Conservation (phyloP, 2,329 filamentous ascomycete species). For the Chrysosphaeria jannelii region DNA sequence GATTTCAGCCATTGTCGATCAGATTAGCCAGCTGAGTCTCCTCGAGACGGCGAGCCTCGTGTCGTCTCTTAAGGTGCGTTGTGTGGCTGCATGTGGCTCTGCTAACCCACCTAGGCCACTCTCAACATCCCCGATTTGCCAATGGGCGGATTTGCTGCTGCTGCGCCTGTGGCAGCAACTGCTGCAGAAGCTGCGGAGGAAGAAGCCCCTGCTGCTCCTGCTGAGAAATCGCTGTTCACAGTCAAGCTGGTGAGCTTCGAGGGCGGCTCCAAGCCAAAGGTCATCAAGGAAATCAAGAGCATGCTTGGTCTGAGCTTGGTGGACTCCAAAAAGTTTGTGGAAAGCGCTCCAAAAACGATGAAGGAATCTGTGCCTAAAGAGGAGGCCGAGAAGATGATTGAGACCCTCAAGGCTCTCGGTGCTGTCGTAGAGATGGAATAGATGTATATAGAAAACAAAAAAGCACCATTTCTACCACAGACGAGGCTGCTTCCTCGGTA, state of each 20-base stretch:
- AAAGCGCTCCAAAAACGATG: constrained; percentile 92
- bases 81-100: too few relatives aligned
- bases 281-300: constrained; percentile 99
- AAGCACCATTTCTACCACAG: too few relatives aligned
- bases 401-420: constrained; percentile 75
- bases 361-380: constrained; percentile 98
- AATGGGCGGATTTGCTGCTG: constrained; percentile 60
- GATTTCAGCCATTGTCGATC: constrained; percentile 81
- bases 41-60: constrained; percentile 94
- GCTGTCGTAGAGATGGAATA: constrained; percentile 82
- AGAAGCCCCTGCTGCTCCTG: constrained; percentile 60
- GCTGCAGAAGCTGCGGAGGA: constrained; percentile 45
- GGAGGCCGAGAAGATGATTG: constrained; percentile 92
- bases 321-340: constrained; percentile 99
- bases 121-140: constrained; percentile 97
- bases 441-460: constrained; percentile 5
- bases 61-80: constrained; percentile 65
- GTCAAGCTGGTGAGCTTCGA: constrained; percentile 85
- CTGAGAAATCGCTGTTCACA: constrained; percentile 94
- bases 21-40: constrained; percentile 93
- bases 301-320: constrained; percentile 86
- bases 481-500: too few relatives aligned
- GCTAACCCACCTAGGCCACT: constrained; percentile 30
- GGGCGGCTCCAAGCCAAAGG: constrained; percentile 71
- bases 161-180: constrained; percentile 22